Evolutionary conservation across 2,329 filamentous ascomycete genomes (phyloP).

Genomic region (Fusarium heterosporum): DNA sequence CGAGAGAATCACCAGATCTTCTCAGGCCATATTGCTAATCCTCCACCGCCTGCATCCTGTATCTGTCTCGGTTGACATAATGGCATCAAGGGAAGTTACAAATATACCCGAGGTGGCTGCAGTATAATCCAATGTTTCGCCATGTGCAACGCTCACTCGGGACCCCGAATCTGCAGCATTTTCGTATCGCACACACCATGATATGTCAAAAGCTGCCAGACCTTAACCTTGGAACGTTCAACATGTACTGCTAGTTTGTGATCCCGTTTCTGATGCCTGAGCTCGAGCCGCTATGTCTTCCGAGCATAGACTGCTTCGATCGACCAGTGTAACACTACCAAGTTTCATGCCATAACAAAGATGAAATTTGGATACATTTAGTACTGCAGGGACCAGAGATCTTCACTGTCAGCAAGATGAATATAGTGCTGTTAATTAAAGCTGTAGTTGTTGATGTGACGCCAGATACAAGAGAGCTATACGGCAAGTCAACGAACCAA

Average conservation of each 20-base stretch:
- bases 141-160: slow-evolving; percentile 15
- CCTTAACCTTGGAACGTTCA: background rate
- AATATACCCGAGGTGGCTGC: slow-evolving; percentile 4
- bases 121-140: slow-evolving; percentile 3
- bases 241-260: slow-evolving; percentile 1
- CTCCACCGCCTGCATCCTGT: too few relatives aligned
- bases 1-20: background rate
- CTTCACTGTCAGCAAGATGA: background rate
- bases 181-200: background rate
- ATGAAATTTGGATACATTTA: background rate
- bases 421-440: background rate
- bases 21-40: too few relatives aligned
- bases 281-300: slow-evolving; percentile 15
- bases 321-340: background rate
- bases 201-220: background rate
- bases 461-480: background rate
- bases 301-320: slow-evolving; percentile 6
- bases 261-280: slow-evolving; percentile 1
- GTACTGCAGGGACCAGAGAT: too few relatives aligned
- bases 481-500: background rate
- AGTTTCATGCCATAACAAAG: background rate
- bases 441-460: too few relatives aligned
- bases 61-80: background rate
- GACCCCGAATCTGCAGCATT: slow-evolving; percentile 18
- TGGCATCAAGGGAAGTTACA: background rate